Conservation (phyloP, 2,329 filamentous ascomycete genomes). For the Ceratocystis alfenasii region DNA sequence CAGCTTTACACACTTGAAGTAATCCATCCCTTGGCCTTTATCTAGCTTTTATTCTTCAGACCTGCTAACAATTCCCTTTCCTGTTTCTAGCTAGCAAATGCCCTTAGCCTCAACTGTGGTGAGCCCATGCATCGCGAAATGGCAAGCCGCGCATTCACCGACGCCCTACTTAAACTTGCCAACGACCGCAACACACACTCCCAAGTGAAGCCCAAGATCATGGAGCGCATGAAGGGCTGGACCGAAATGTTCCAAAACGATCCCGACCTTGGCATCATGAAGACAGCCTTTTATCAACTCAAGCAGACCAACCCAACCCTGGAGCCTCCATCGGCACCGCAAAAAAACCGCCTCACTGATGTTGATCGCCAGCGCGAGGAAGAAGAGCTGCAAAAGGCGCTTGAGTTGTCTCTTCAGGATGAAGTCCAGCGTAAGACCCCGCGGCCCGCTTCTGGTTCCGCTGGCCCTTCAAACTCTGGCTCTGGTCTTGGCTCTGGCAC, state of each 20-base stretch:
- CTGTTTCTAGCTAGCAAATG: constrained; percentile 60
- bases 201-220: constrained; percentile 92
- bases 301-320: constrained; percentile 78
- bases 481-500: background rate
- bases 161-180: constrained; percentile 79
- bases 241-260: constrained; percentile 85
- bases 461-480: constrained; percentile 29
- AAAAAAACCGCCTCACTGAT: constrained; percentile 84
- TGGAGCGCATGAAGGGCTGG: constrained; percentile 96
- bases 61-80: background rate
- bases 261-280: constrained; percentile 92
- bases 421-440: constrained; percentile 51
- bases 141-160: constrained; percentile 84
- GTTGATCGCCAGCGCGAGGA: constrained; percentile 89
- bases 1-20: constrained; percentile 90
- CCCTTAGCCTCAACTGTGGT: constrained; percentile 84
- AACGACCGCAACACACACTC: constrained; percentile 91
- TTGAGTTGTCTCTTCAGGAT: constrained; percentile 85
- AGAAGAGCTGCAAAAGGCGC: constrained; percentile 90
- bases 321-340: constrained; percentile 81
- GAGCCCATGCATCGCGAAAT: constrained; percentile 78
- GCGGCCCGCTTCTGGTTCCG: constrained; percentile 28
- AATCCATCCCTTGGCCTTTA: constrained; percentile 19
- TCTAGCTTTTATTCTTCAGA: background rate
- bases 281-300: constrained; percentile 79